A percentile compares a stretch with the other conserved stretches of the same genome.
Evolutionary conservation across 2,329 filamentous ascomycete genomes (phyloP).

Genomic region (Talaromyces albobiverticillius): DNA sequence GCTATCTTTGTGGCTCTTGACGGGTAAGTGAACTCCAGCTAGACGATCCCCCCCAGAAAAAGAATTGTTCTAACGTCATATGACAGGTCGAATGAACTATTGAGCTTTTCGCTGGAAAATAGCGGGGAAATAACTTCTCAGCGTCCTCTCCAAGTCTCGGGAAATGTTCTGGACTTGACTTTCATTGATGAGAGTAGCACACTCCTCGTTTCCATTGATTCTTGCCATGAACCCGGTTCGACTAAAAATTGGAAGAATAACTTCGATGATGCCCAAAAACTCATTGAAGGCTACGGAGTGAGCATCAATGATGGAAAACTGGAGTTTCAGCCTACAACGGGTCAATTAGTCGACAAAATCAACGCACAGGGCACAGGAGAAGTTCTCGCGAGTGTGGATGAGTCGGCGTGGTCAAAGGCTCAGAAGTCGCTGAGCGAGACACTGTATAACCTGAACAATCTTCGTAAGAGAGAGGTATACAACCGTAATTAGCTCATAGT

Average conservation of each 20-base stretch:
- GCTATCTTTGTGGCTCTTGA: constrained; percentile 55
- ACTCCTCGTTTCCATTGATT: constrained; percentile 54
- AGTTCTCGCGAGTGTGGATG: constrained; percentile 23
- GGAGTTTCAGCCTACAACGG: constrained; percentile 24
- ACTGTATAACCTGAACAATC: constrained; percentile 47
- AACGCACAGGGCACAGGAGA: constrained; percentile 30
- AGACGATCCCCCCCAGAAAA: not conserved
- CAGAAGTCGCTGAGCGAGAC: constrained; percentile 40
- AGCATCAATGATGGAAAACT: constrained; percentile 21
- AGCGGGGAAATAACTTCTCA: constrained; percentile 51
- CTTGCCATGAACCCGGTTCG: constrained; percentile 51
- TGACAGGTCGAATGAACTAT: constrained; percentile 64
- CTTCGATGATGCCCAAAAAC: constrained; percentile 18
- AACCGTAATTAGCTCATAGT: constrained; percentile 9
- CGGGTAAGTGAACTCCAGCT: constrained; percentile 48
- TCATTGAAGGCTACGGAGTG: constrained; percentile 31
- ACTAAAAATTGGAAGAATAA: constrained; percentile 37
- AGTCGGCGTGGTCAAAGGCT: constrained; percentile 31
- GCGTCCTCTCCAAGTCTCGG: constrained; percentile 55
- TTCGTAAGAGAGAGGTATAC: constrained; percentile 44
- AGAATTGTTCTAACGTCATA: constrained; percentile 32
- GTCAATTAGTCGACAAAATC: constrained; percentile 23
- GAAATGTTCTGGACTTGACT: constrained; percentile 63
- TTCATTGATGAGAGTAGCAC: constrained; percentile 26
- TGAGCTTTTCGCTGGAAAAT: constrained; percentile 59